A percentile compares a stretch with the other conserved stretches of the same genome.
Evolutionary conservation across 805 yeast genomes (phyloP).

Genomic region (Blastobotrys americana): DNA sequence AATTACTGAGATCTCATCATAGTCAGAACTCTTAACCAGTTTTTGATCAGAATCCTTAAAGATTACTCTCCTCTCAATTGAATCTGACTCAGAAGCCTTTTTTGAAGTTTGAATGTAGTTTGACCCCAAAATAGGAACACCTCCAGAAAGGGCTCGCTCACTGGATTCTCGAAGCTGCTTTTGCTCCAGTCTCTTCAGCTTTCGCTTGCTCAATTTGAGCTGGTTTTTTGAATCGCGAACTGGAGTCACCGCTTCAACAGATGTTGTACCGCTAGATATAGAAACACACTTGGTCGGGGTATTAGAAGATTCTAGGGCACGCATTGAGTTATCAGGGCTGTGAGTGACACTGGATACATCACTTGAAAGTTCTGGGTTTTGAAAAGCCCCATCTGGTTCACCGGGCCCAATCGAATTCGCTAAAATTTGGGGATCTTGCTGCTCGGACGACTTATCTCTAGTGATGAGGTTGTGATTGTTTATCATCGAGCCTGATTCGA

Average conservation of each 20-base stretch:
- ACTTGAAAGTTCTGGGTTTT: neutral
- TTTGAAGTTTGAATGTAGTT: too few relatives aligned
- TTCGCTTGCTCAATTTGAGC: conserved; percentile 53
- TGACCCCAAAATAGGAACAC: neutral
- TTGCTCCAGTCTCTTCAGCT: conserved; percentile 54
- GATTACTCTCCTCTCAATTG: too few relatives aligned
- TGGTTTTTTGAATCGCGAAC: conserved; percentile 1
- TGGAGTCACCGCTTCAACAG: neutral
- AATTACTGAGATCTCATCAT: neutral
- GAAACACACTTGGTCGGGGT: neutral
- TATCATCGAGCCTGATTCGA: too few relatives aligned
- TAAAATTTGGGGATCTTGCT: too few relatives aligned
- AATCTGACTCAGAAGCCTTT: too few relatives aligned
- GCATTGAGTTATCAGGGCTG: neutral
- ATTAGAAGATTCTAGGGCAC: neutral
- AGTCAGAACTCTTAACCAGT: too few relatives aligned
- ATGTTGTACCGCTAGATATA: neutral
- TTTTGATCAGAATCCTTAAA: too few relatives aligned
- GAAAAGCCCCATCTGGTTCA: too few relatives aligned
- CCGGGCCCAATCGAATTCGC: too few relatives aligned
- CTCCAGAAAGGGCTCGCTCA: conserved; percentile 3
- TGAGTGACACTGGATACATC: neutral
- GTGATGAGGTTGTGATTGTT: too few relatives aligned
- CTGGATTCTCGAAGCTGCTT: conserved; percentile 37
- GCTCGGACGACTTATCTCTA: too few relatives aligned